These are phyloP conservation scores for Bipolaris bicolor DNA, from an alignment of 2,329 filamentous ascomycete species.

Conservation along the genomic window DNA sequence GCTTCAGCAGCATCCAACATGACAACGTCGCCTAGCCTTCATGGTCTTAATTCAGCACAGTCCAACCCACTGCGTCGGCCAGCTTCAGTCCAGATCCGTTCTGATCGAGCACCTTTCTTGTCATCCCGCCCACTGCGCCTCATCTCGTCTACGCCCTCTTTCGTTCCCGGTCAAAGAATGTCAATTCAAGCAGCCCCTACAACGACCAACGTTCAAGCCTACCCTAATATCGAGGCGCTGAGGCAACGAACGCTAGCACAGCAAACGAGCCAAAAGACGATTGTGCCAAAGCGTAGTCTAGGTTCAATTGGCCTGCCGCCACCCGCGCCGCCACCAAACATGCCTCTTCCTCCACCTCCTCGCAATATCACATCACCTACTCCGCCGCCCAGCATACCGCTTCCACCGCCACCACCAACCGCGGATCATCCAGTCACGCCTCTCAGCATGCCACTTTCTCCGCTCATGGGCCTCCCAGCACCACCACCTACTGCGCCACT, in stretches of 20 bases:
- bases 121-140: constrained; percentile 43
- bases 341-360: constrained; percentile 53
- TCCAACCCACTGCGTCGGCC: constrained; percentile 49
- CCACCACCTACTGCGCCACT: constrained; percentile 18
- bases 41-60: constrained; percentile 17
- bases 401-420: constrained; percentile 15
- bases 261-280: constrained; percentile 20
- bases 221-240: constrained; percentile 33
- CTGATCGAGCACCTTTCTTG: constrained; percentile 53
- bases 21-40: constrained; percentile 18
- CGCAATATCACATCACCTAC: constrained; percentile 20
- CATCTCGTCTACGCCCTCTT: constrained; percentile 42
- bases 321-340: constrained; percentile 54
- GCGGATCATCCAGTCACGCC: constrained; percentile 17
- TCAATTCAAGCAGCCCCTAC: constrained; percentile 24
- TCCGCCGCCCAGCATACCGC: constrained; percentile 24
- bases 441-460: constrained; percentile 17
- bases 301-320: constrained; percentile 52
- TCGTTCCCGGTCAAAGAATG: constrained; percentile 33
- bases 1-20: constrained; percentile 22
- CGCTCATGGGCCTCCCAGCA: constrained; percentile 18
- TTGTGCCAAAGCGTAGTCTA: constrained; percentile 44
- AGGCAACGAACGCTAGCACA: constrained; percentile 29
- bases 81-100: constrained; percentile 53
- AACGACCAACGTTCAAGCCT: constrained; percentile 14